Base-by-base conservation (phyloP, 768 basidiomycete genomes). In the Naematelia aurantialba region DNA sequence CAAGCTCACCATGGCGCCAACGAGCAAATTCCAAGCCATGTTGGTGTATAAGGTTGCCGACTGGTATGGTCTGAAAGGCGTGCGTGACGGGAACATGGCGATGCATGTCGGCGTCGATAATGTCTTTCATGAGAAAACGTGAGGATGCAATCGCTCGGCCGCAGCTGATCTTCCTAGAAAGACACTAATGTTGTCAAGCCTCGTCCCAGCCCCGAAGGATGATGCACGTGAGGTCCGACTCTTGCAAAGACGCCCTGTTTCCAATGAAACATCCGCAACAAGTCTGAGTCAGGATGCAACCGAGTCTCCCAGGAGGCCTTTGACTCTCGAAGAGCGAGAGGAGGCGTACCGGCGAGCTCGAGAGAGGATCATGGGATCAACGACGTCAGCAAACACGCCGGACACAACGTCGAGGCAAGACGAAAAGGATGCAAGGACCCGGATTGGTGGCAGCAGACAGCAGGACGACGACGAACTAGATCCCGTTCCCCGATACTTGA, bases 11-110 rank as follows among this genome's bases (percentile, higher is more conserved):
- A 56, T 47, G 0, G 42, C 52, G 13, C 45, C 62, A 2, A 50
- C 67, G 31, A 73, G 72, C 59, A 70, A 63, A 29, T 73, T 64
- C 57, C 73, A 72, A 62, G 53, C 67, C 25, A 70, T 72, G 68
- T 49, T 74, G 48, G 70, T 71, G 27, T 74, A 74, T 44, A 74
- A 74, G 51, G 59, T 59, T 13, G 70, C 73, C 17, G 73, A 74
- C 44, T 74, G 73, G 73, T 74, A 72, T 59, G 73, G 73, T 1
- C 22, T 72, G 25, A 74, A 70, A 34, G 73, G 25, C 56, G 68
- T 10, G 29, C 66, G 2, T 65, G 65, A 25, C 46, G 47, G 25
- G 69, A 70, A 24, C 63, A 57, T 17, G 24, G 19, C 17, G 27
- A 68, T 73, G 47, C 45, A 63, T 19, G 50, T 70, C 10, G 69